Evolutionary conservation across 176 grass and related monocot species (phyloP), one percentile per base, ranked within the genome.

Genomic region (Ensete glaucum): DNA sequence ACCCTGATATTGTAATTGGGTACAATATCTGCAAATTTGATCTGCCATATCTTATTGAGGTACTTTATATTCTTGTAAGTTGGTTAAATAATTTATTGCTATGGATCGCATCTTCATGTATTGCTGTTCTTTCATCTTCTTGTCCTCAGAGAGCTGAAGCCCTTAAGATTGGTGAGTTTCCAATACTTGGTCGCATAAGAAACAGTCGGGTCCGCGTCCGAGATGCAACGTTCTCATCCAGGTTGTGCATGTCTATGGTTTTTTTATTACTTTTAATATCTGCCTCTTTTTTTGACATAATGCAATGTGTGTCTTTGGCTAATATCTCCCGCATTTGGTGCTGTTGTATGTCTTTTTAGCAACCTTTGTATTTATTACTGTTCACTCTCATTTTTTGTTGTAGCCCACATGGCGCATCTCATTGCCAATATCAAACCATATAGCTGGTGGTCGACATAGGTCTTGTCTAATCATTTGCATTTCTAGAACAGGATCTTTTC

Each of bases 11-110:
- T 76, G 91, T 93, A 80, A 98, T 98, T 83, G 94, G 94, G 78
- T 98, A 98, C 74, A 98, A 98, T 50, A 98, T 98, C 26, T 93
- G 94, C 84, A 98, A 98, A 86, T 98, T 98, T 87, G 94, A 98
- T 56, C 68, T 98, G 67, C 94, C 94, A 26, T 98, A 98, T 89
- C 94, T 98, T 83, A 85, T 98, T 14, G 88, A 98, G 84, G 94
- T 98, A 78, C 51, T 29, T 74, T 2, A 22, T 56, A 11, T 56
- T 8, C 11, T 74, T 16, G 20, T 19, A 8, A 17, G 14, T 74
- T 14, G 17, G 9, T 19, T 62, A 26, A 14, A 74, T 9, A 10
- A 65, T 13, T 65, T 65, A 23, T 12, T 26, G 63, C 22, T 70
- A 50, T 48, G 20, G 10, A 50, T 70, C 67, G 20, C 25, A 3